Percentiles rank a stretch among this genome's conserved stretches.
Evolutionary conservation across 768 basidiomycete genomes (phyloP).

Genomic region (Pleurotus cornucopiae): DNA sequence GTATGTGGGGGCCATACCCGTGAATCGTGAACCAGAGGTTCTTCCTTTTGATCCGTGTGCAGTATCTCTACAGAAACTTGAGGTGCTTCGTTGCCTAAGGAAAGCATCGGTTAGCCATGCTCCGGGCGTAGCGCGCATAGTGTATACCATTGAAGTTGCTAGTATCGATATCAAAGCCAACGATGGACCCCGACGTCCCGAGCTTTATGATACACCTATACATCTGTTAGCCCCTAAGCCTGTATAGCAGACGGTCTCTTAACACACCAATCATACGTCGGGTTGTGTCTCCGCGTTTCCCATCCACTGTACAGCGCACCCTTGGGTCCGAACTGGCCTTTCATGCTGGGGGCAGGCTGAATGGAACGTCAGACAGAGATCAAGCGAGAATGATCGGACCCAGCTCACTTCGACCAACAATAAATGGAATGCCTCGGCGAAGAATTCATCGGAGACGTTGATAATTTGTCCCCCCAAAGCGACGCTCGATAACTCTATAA

Average conservation of each 20-base stretch:
- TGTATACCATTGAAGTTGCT: constrained; percentile 82
- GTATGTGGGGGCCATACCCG: constrained; percentile 38
- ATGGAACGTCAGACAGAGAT: background rate
- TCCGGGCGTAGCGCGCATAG: rapidly evolving
- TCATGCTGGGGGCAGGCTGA: constrained; percentile 82
- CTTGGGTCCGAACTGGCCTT: constrained; percentile 96
- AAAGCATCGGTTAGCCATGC: no score
- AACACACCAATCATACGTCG: constrained; percentile 76
- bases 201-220: constrained; percentile 86
- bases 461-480: constrained; percentile 75
- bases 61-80: constrained; percentile 70
- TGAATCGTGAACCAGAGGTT: constrained; percentile 43
- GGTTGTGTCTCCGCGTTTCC: constrained; percentile 91
- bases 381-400: constrained; percentile 14
- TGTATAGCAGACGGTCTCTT: background rate
- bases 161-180: constrained; percentile 92
- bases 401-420: constrained; percentile 68
- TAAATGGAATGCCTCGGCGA: constrained; percentile 81
- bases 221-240: background rate
- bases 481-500: constrained; percentile 84
- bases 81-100: constrained; percentile 85
- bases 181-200: constrained; percentile 68
- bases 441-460: constrained; percentile 92
- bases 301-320: constrained; percentile 94
- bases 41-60: constrained; percentile 32